A percentile compares a stretch with the other conserved stretches of the same genome.
Conservation (phyloP, 352 stramenopile species). For the Phytophthora nicotianae region DNA sequence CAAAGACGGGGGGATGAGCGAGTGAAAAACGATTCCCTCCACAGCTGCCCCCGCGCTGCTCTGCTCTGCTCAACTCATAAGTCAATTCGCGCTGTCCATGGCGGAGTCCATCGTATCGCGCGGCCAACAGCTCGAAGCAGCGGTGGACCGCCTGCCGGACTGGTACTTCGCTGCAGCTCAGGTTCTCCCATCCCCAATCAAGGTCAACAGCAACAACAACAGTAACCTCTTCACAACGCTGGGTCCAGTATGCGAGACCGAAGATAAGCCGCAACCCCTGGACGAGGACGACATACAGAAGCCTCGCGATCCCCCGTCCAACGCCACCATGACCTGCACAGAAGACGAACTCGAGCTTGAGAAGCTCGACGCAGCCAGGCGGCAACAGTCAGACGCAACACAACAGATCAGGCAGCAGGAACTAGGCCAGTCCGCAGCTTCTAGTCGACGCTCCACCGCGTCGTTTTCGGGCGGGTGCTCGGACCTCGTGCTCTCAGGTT, state of each 20-base stretch:
- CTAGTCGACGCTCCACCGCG: constrained; percentile 48
- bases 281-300: constrained; percentile 36
- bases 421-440: constrained; percentile 30
- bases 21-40: constrained; percentile 15
- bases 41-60: constrained; percentile 23
- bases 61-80: constrained; percentile 33
- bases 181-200: constrained; percentile 25
- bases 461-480: constrained; percentile 45
- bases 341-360: constrained; percentile 45
- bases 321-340: constrained; percentile 34
- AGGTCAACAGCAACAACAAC: constrained; percentile 5
- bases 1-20: constrained; percentile 32
- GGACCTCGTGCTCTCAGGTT: constrained; percentile 74
- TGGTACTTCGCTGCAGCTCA: constrained; percentile 63
- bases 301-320: constrained; percentile 23
- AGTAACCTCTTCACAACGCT: constrained; percentile 27
- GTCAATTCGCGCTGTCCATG: constrained; percentile 32
- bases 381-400: constrained; percentile 12
- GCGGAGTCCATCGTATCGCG: constrained; percentile 45
- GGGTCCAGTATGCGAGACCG: constrained; percentile 37
- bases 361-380: constrained; percentile 22
- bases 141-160: constrained; percentile 64
- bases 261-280: constrained; percentile 41
- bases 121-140: constrained; percentile 68
- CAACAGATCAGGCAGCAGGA: constrained; percentile 29